These are phyloP conservation scores for Leishmania major DNA, from an alignment of 208 protist genomes.

Conservation along the genomic window DNA sequence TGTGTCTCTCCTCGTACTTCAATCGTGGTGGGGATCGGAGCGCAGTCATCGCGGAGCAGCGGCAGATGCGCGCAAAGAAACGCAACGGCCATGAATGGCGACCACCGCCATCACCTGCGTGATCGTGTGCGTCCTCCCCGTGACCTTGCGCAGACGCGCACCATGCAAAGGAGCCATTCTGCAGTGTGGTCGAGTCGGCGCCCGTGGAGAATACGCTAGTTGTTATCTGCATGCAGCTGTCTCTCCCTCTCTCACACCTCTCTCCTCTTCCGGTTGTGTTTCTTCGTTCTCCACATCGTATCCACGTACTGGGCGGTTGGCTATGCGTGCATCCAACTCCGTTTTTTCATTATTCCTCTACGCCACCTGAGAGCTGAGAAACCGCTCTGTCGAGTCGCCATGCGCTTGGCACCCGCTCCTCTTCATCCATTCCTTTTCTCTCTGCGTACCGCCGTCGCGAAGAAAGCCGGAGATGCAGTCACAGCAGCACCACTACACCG, in stretches of 20 bases:
- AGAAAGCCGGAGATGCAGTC: background rate
- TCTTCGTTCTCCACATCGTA: background rate
- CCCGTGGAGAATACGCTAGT: background rate
- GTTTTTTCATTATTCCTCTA: background rate
- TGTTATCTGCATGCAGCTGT: background rate
- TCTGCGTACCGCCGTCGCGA: background rate
- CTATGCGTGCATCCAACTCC: background rate
- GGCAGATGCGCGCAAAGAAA: background rate
- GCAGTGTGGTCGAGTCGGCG: background rate
- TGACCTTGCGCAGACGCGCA: background rate
- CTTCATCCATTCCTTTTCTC: background rate
- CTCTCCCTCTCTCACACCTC: background rate
- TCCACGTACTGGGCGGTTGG: background rate
- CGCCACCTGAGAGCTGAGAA: background rate
- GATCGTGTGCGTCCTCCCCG: background rate
- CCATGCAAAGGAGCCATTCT: background rate
- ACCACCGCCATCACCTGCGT: background rate
- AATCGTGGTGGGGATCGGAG: background rate
- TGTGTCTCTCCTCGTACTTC: background rate
- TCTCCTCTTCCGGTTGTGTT: background rate
- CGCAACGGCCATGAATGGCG: background rate
- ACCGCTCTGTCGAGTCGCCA: background rate
- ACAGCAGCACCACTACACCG: background rate
- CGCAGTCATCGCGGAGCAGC: background rate
- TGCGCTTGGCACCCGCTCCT: background rate